Evolutionary conservation across 2,329 filamentous ascomycete species (phyloP).

Genomic region (Tothia fuscella): DNA sequence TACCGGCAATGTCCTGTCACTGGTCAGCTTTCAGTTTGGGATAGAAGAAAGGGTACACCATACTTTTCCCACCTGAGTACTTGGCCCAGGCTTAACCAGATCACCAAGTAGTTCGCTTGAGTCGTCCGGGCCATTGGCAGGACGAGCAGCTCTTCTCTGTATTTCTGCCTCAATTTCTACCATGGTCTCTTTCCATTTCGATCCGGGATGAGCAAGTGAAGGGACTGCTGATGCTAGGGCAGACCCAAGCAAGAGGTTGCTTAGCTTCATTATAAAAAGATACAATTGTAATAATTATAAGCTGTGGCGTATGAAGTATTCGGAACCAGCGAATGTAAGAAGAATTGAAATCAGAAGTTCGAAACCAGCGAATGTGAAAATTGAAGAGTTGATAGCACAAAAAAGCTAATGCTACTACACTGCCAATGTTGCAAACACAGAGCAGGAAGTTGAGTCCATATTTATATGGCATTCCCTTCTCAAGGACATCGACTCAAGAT

Average conservation of each 20-base stretch:
- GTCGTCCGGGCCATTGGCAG: constrained; percentile 14
- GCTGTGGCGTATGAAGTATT: no score
- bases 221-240: neutral
- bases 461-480: no score
- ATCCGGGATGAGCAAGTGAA: constrained; percentile 8
- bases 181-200: constrained; percentile 7
- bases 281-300: no score
- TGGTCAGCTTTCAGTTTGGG: neutral
- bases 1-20: constrained; percentile 19
- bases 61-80: constrained; percentile 13
- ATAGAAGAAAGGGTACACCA: neutral
- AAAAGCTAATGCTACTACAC: no score
- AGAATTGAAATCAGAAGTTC: no score
- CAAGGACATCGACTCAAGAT: no score
- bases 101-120: constrained; percentile 25
- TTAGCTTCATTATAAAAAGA: constrained; percentile 4
- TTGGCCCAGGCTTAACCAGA: constrained; percentile 19
- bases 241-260: neutral
- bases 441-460: no score
- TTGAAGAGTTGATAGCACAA: no score
- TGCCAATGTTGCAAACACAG: no score
- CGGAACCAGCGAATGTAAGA: no score
- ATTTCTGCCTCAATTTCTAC: constrained; percentile 12
- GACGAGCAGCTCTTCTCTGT: constrained; percentile 13
- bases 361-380: no score